Percentiles rank a stretch among this genome's conserved stretches.
phyloP scores from a whole-genome alignment of 352 stramenopile genomes.

The Phytophthora crassamura region DNA sequence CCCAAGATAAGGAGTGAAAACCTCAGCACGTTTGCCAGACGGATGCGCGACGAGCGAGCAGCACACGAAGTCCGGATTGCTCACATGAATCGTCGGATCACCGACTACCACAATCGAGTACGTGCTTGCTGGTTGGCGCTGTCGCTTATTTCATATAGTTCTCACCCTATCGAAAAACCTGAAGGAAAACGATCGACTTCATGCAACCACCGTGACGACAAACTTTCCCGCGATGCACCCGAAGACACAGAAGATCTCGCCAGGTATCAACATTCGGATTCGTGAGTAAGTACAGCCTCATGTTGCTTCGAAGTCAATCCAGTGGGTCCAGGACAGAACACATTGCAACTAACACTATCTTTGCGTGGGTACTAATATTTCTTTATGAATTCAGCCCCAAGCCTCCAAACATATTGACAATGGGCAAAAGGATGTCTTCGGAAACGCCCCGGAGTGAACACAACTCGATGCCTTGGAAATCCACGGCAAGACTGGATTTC shows the following conservation, averaged over 20 bases:
- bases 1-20: constrained; percentile 57
- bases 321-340: too few species aligned
- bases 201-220: constrained; percentile 68
- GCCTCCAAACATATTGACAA: constrained; percentile 62
- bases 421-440: constrained; percentile 38
- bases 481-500: constrained; percentile 46
- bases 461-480: constrained; percentile 40
- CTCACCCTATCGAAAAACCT: neutral
- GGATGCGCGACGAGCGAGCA: constrained; percentile 62
- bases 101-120: constrained; percentile 78
- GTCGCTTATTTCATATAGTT: constrained; percentile 7
- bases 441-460: constrained; percentile 26
- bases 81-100: constrained; percentile 88
- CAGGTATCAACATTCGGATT: constrained; percentile 66
- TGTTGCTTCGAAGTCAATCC: too few species aligned
- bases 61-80: constrained; percentile 69
- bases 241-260: constrained; percentile 73
- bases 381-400: constrained; percentile 46
- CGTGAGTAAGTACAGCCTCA: constrained; percentile 52
- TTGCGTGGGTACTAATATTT: constrained; percentile 9
- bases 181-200: constrained; percentile 69
- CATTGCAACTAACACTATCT: too few species aligned
- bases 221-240: constrained; percentile 87
- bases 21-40: constrained; percentile 62
- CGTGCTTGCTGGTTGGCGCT: neutral